A percentile compares a stretch with the other conserved stretches of the same genome.
These are phyloP conservation scores for Schizophyllum amplum DNA, from an alignment of 1,284 basidiomycete genomes.

Conservation along the genomic window DNA sequence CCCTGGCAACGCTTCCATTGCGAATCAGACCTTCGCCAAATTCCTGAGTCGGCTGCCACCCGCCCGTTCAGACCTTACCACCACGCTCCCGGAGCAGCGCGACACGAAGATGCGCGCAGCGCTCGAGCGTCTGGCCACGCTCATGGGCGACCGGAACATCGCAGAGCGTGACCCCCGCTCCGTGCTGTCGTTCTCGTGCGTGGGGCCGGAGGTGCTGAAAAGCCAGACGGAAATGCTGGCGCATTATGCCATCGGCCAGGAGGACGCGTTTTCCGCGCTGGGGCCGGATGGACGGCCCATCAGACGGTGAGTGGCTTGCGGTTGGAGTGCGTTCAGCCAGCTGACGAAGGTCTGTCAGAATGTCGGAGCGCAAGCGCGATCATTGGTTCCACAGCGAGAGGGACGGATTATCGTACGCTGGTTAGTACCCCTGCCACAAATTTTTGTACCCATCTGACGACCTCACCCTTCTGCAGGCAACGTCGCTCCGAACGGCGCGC, in stretches of 20 bases:
- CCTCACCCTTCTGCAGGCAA: constrained; percentile 9
- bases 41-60: constrained; percentile 50
- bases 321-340: background rate
- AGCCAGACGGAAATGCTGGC: constrained; percentile 42
- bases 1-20: constrained; percentile 48
- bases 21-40: constrained; percentile 54
- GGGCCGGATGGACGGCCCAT: constrained; percentile 48
- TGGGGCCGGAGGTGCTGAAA: constrained; percentile 40
- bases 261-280: constrained; percentile 48
- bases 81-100: constrained; percentile 29
- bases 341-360: constrained; percentile 22
- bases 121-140: constrained; percentile 40
- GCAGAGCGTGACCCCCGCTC: constrained; percentile 45
- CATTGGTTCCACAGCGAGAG: constrained; percentile 59
- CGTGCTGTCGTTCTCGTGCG: constrained; percentile 61
- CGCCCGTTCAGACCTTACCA: constrained; percentile 36
- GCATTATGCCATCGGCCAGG: constrained; percentile 37
- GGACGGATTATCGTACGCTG: constrained; percentile 48
- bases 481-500: constrained; percentile 6
- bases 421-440: constrained; percentile 22
- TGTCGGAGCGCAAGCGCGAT: constrained; percentile 41
- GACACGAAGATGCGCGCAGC: constrained; percentile 35
- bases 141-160: constrained; percentile 40
- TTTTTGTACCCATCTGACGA: constrained; percentile 1
- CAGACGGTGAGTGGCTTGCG: constrained; percentile 39